phyloP scores from a whole-genome alignment of 73 alveolate species.

The Paramecium pentaurelia region DNA sequence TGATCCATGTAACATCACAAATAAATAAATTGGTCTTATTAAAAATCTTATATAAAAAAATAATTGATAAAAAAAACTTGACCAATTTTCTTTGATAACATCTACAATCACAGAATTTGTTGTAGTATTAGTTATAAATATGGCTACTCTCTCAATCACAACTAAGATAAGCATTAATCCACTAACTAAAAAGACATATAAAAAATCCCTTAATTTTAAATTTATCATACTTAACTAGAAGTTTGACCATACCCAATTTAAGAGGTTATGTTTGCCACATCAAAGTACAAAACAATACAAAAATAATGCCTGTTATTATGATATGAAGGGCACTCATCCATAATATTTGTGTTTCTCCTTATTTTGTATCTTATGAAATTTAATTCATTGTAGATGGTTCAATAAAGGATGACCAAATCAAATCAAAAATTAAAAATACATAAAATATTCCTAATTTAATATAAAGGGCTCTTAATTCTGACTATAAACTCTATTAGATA shows the following conservation, averaged over 20 bases:
- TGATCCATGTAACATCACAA: conserved; percentile 37
- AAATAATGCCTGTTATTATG: conserved; percentile 1
- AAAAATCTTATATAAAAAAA: neutral
- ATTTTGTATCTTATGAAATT: neutral
- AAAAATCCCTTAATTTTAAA: neutral
- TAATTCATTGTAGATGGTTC: neutral
- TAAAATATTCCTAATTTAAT: conserved; percentile 3
- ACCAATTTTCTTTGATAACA: neutral
- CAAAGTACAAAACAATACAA: conserved; percentile 1
- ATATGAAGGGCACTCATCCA: conserved; percentile 25
- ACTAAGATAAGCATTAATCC: conserved; percentile 22
- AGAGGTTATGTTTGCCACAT: conserved; percentile 35
- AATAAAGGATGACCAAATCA: conserved; percentile 41
- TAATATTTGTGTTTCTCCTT: neutral
- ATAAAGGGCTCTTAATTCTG: neutral
- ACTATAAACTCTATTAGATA: neutral
- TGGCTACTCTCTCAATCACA: conserved; percentile 16
- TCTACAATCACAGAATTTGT: neutral
- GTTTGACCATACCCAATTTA: conserved; percentile 3
- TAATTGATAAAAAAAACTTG: neutral
- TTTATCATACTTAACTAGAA: neutral
- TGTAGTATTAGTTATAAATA: neutral
- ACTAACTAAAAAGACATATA: neutral
- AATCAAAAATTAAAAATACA: neutral
- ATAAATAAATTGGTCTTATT: neutral